Evolutionary conservation across 257 asterid species (phyloP), one percentile per base, ranked within the genome.

Genomic region (Knoxia roxburghii): DNA sequence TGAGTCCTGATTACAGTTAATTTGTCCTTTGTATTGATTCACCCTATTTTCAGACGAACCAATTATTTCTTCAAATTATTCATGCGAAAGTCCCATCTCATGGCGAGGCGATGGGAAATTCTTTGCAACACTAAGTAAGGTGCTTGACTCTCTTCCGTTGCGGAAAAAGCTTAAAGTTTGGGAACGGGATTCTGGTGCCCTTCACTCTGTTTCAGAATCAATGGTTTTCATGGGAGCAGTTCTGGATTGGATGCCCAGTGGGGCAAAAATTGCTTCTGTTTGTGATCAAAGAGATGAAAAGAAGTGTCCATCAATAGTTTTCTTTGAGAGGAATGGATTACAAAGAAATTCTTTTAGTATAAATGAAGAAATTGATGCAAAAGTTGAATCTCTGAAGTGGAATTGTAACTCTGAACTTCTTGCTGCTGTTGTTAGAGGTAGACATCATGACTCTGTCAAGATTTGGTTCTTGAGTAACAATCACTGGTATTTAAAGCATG

Each of bases 31-130:
- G 9, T 39, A 15, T 32, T 9, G 2, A 35, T 52, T 51, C 33
- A 11, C 23, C 48, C 56, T 51, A 77, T 30, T 73, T 78, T 55
- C 92, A 82, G 95, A 78, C 78, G 97, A 80, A 78, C 67, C 82
- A 24, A 53, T 77, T 26, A 68, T 71, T 68, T 81, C 91, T 65
- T 77, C 79, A 46, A 85, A 84, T 68, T 48, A 72, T 76, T 78
- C 80, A 56, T 72, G 52, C 35, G 89, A 80, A 69, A 85, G 83
- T 72, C 78, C 82, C 50, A 81, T 94, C 56, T 79, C 97, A 10
- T 94, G 99, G 96, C 85, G 95, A 69, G 97, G 99, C 43, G 96
- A 94, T 72, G 99, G 97, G 24, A 90, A 85, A 70, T 94, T 75
- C 75, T 90, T 94, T 73, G 92, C 95, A 53, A 81, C 96, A 0